Conservation (phyloP, 768 basidiomycete species). For the Astraeus odoratus region DNA sequence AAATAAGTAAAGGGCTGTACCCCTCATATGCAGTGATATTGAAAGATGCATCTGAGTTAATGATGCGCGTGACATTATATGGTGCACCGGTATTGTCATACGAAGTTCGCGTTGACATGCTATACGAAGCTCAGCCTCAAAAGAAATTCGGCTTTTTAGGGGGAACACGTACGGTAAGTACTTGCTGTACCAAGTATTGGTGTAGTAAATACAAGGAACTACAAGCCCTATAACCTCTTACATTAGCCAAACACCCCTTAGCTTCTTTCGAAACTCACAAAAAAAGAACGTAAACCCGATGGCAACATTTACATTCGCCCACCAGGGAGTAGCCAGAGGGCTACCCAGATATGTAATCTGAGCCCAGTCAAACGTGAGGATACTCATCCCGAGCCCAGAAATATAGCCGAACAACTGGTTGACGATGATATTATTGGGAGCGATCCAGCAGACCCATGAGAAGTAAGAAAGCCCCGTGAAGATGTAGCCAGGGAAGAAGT, state of each 20-base stretch:
- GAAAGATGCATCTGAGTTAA: conserved; percentile 48
- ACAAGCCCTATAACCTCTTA: conserved; percentile 31
- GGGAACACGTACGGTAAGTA: conserved; percentile 36
- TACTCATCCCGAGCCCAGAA: conserved; percentile 54
- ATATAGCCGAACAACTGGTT: conserved; percentile 71
- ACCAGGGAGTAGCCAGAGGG: conserved; percentile 77
- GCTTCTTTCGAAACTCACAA: conserved; percentile 55
- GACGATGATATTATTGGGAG: conserved; percentile 57
- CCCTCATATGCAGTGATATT: conserved; percentile 46
- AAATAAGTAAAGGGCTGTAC: conserved; percentile 59
- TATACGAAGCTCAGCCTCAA: neutral
- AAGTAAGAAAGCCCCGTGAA: conserved; percentile 61
- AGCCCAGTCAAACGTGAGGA: conserved; percentile 79
- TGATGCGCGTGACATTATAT: conserved; percentile 55
- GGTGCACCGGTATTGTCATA: conserved; percentile 53
- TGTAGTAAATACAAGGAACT: conserved; percentile 59
- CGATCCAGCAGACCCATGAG: conserved; percentile 64
- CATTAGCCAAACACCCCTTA: neutral
- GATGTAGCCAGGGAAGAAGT: conserved; percentile 68
- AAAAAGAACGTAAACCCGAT: conserved; percentile 62
- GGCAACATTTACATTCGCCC: conserved; percentile 69
- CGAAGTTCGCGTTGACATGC: conserved; percentile 55
- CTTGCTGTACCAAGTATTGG: conserved; percentile 53
- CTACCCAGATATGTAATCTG: conserved; percentile 41
- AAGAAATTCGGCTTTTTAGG: too few species aligned